These are phyloP conservation scores for Amniculicola lignicola DNA, from an alignment of 495 filamentous ascomycete species.

Conservation along the genomic window DNA sequence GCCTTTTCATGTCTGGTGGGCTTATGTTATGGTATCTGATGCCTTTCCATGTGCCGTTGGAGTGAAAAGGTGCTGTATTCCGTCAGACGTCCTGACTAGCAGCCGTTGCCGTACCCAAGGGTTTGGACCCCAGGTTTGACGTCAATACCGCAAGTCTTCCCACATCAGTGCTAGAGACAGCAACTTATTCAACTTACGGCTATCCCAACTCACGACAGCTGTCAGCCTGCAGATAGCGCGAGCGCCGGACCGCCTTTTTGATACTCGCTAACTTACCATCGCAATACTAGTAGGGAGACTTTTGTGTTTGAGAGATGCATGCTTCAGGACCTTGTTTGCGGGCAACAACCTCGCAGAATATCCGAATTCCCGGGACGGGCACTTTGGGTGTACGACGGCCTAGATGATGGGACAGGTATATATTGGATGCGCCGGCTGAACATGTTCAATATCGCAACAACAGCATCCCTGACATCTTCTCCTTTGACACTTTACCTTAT, in stretches of 20 bases:
- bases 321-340: not conserved
- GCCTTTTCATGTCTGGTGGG: too few species aligned
- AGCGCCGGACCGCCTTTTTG: slow-evolving; percentile 3
- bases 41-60: too few species aligned
- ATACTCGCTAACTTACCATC: not conserved
- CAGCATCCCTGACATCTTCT: not conserved
- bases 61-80: too few species aligned
- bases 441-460: slow-evolving; percentile 6
- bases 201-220: slow-evolving; percentile 8
- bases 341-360: not conserved
- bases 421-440: slow-evolving; percentile 8
- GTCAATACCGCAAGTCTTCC: not conserved
- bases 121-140: slow-evolving; percentile 6
- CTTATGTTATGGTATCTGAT: too few species aligned
- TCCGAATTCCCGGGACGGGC: too few species aligned
- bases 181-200: not conserved
- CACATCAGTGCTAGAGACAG: slow-evolving; percentile 1
- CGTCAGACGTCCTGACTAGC: too few species aligned
- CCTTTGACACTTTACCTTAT: not conserved
- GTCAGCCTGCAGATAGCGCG: slow-evolving; percentile 14
- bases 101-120: slow-evolving; percentile 7
- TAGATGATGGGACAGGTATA: slow-evolving; percentile 18
- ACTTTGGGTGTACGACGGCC: too few species aligned
- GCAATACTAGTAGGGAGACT: not conserved
- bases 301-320: slow-evolving; percentile 11